Base-by-base conservation (phyloP, 2,329 filamentous ascomycete species). In the Teratosphaeria pseudoeucalypti region DNA sequence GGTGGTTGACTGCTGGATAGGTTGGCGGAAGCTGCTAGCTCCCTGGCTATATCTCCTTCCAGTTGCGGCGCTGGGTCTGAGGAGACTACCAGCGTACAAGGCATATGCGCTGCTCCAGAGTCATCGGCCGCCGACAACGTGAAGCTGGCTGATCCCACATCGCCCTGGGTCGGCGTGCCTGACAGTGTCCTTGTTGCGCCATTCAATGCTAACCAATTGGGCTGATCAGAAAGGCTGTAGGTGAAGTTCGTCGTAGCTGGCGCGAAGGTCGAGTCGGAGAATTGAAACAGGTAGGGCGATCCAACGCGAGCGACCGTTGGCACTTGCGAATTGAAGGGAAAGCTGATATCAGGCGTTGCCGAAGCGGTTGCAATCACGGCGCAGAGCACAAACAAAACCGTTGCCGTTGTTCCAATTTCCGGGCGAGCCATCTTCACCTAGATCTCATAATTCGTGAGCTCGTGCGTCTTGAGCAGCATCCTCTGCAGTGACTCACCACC, bases 271-370 rank as follows among this genome's bases (percentile, higher is more conserved):
- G 85, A 84, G 16, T 79, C 73, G 10, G 88, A 87, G 67, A 95
- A 88, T 34, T 82, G 78, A 68, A 92, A 90, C 10, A 78, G 82
- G 73, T 90, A 94, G 2, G 80, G 78, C 66, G 86, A 70, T 49
- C 81, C 82, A 61, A 88, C 78, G 64, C 88, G 82, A 23, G 89
- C 90, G 57, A 92, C 86, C 3, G 87, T 86, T 34, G 90, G 90
- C 0, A 95, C 81, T 72, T 96, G 91, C 2, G 89, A 85, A 73
- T 94, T 95, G 72, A 95, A 80, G 0, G 90, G 90, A 66, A 92
- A 92, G 54, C 78, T 77, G 57, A 76, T 68, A 53, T 72, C 71
- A 19, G 75, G 74, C 27, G 62, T 64, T 59, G 72, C 72, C 43
- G 37, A 56, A 49, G 60, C 57, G 34, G 60, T 58, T 26, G 55